phyloP scores from a whole-genome alignment of 768 basidiomycete genomes.

The Mycena galopus region DNA sequence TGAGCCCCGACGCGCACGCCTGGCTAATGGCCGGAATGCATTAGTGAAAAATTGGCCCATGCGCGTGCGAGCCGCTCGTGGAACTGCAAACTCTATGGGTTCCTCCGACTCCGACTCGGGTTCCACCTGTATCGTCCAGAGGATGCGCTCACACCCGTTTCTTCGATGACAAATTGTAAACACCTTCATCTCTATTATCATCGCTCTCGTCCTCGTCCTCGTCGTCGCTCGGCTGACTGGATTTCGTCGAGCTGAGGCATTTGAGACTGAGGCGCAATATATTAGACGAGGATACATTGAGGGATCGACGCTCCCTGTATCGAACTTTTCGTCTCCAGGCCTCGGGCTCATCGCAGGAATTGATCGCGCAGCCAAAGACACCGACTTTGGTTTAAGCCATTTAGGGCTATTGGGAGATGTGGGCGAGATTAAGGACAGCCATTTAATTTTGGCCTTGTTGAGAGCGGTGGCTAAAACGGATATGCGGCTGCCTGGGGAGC shows the following conservation, averaged over 20 bases:
- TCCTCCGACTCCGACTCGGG: constrained; percentile 56
- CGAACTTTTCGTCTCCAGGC: constrained; percentile 10
- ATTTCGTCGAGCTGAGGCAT: constrained; percentile 49
- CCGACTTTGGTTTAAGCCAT: no score
- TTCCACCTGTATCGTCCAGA: constrained; percentile 76
- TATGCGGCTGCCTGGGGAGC: constrained; percentile 51
- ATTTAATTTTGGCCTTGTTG: constrained; percentile 69
- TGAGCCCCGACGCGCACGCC: no score
- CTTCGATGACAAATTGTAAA: constrained; percentile 87
- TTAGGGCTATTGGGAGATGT: no score
- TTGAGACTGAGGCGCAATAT: constrained; percentile 42
- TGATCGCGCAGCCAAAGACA: no score
- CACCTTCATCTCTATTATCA: constrained; percentile 75
- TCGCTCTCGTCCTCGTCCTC: constrained; percentile 54
- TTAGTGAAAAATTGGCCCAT: constrained; percentile 63
- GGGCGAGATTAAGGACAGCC: no score
- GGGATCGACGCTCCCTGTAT: constrained; percentile 7
- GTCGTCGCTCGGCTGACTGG: constrained; percentile 52
- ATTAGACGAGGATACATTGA: constrained; percentile 26
- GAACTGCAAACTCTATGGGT: constrained; percentile 38
- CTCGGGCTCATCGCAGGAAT: constrained; percentile 16
- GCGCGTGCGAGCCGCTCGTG: constrained; percentile 22
- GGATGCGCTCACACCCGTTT: constrained; percentile 88
- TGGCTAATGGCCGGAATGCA: constrained; percentile 59
- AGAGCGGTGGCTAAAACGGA: constrained; percentile 58